Percentiles rank a stretch among this genome's conserved stretches.
Conservation (phyloP, 2,329 filamentous ascomycete genomes). For the Aspergillus sp. region DNA sequence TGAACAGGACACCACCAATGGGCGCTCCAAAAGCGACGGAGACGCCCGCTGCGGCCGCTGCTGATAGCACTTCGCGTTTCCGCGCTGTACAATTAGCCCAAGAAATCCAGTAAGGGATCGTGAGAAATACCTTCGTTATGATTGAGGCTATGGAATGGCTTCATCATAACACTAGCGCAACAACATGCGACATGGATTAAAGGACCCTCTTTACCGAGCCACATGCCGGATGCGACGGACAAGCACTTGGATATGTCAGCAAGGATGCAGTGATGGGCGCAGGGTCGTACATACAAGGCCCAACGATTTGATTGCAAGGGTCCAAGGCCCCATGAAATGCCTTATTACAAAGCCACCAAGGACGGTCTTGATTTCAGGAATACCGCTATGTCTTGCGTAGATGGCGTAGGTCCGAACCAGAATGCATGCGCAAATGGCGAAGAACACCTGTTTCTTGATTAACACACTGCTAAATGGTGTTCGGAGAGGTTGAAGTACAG, state of each 20-base stretch:
- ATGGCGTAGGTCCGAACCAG: slow-evolving; percentile 81
- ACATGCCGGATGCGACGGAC: slow-evolving; percentile 89
- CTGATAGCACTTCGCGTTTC: slow-evolving; percentile 89
- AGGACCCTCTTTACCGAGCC: slow-evolving; percentile 94
- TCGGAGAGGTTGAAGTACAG: slow-evolving; percentile 57
- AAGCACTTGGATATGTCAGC: slow-evolving; percentile 63
- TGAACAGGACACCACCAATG: slow-evolving; percentile 92
- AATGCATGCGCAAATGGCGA: slow-evolving; percentile 74
- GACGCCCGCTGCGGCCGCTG: slow-evolving; percentile 87
- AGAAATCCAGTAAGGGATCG: not conserved
- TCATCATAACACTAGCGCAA: slow-evolving; percentile 92
- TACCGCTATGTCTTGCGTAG: slow-evolving; percentile 91
- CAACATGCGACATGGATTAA: slow-evolving; percentile 96
- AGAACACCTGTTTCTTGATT: slow-evolving; percentile 60
- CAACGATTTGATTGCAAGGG: slow-evolving; percentile 82
- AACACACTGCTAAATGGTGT: slow-evolving; percentile 11
- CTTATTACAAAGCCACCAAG: slow-evolving; percentile 91
- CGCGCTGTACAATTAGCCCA: slow-evolving; percentile 60
- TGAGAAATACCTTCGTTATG: slow-evolving; percentile 74
- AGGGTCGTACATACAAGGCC: slow-evolving; percentile 64
- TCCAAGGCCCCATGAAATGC: slow-evolving; percentile 84
- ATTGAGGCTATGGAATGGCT: slow-evolving; percentile 77
- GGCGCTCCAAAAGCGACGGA: slow-evolving; percentile 93
- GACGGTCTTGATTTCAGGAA: slow-evolving; percentile 96
- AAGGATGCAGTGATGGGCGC: slow-evolving; percentile 19